Base-by-base conservation (phyloP, 106 monocot genomes). In the Xerophyta viscosa region DNA sequence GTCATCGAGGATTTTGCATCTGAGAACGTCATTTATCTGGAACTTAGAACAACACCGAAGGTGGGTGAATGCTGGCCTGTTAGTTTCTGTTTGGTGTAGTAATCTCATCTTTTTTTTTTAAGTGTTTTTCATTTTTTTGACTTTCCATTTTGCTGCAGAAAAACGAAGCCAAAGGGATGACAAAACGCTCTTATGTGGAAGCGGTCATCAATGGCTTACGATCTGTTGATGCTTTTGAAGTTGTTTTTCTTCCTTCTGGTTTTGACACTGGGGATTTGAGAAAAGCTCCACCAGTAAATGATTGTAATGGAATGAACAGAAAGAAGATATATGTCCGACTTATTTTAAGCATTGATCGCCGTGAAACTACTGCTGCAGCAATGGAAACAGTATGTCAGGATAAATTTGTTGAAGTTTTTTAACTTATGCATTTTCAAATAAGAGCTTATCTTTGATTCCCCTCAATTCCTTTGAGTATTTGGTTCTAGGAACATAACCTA, bases 1-100 rank as follows among this genome's bases (percentile, higher is more conserved):
- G 91, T 69, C 2, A 56, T 90, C 28, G 98, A 98, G 79, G 98
- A 98, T 71, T 98, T 98, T 71, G 90, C 98, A 30, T 64, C 82
- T 66, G 98, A 98, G 30, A 90, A 98, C 80, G 85, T 82, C 44
- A 67, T 98, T 55, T 98, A 98, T 75, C 54, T 98, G 56, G 98
- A 98, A 50, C 48, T 98, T 37, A 79, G 98, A 62, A 90, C 98
- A 50, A 98, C 98, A 19, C 98, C 98, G 11, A 98, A 98, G 81
- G 96, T 89, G 73, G 39, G 6, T 21, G 7, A 44, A 19, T 6
- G 2, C 8, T 20, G 8, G 8, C 20, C 2, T 7, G 20, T 44
- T 44, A 14, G 46, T 26, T 21, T 26, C 15, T 10, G 6, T 12
- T 12, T 39, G 15, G 39, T 7, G 6, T 12, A 39, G 2, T 39